Percentiles rank a stretch among this genome's conserved stretches.
These are phyloP conservation scores for Kwoniella dejecticola DNA, from an alignment of 768 basidiomycete genomes.

Conservation along the genomic window DNA sequence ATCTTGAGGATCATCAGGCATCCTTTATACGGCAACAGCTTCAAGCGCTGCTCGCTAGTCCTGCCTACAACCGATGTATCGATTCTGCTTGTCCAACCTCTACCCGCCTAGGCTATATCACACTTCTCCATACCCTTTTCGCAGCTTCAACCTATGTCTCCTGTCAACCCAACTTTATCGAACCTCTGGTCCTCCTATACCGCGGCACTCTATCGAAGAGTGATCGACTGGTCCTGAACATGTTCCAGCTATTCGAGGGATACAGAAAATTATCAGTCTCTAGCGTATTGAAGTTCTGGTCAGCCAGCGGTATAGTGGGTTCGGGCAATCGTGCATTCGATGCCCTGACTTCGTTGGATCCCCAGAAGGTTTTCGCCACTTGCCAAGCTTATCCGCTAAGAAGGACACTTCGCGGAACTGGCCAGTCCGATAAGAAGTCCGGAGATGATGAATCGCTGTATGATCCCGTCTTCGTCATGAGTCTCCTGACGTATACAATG, in stretches of 20 bases:
- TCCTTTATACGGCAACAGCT: slow-evolving; percentile 60
- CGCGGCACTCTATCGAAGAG: slow-evolving; percentile 67
- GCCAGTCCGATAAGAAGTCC: slow-evolving; percentile 17
- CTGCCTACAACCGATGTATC: slow-evolving; percentile 59
- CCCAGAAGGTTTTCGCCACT: slow-evolving; percentile 68
- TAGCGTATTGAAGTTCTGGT: slow-evolving; percentile 69
- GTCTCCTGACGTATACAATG: slow-evolving; percentile 70
- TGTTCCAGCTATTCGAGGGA: slow-evolving; percentile 76
- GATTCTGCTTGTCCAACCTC: slow-evolving; percentile 34
- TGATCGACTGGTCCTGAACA: slow-evolving; percentile 69
- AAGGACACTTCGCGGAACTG: slow-evolving; percentile 60
- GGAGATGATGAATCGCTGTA: slow-evolving; percentile 62
- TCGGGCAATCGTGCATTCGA: slow-evolving; percentile 60
- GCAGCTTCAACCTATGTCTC: slow-evolving; percentile 75
- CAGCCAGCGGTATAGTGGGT: slow-evolving; percentile 54
- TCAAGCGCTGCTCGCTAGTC: slow-evolving; percentile 69
- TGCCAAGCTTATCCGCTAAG: slow-evolving; percentile 71
- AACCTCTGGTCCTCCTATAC: slow-evolving; percentile 75
- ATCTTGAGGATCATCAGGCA: no score
- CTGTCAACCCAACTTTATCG: slow-evolving; percentile 79
- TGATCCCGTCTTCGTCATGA: slow-evolving; percentile 75
- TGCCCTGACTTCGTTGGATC: slow-evolving; percentile 70
- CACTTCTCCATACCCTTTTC: slow-evolving; percentile 70
- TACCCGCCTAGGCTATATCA: slow-evolving; percentile 60
- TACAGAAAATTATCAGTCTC: slow-evolving; percentile 69